Conservation (phyloP, 2,329 filamentous ascomycete genomes). For the Stachybotrys chartarum region DNA sequence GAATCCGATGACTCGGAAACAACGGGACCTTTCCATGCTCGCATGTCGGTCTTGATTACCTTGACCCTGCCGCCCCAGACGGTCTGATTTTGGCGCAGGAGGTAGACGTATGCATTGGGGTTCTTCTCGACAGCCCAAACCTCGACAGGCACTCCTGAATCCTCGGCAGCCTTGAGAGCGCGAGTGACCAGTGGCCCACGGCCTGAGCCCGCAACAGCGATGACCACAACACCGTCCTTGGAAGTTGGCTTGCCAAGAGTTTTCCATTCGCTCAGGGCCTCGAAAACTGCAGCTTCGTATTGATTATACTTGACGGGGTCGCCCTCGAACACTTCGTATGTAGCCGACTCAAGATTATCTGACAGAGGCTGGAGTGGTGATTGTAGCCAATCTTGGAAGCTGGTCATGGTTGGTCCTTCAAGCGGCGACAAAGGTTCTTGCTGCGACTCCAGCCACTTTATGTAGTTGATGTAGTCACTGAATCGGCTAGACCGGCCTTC, state of each 20-base stretch:
- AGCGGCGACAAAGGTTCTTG: conserved; percentile 56
- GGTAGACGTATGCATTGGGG: conserved; percentile 90
- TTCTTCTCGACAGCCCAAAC: conserved; percentile 97
- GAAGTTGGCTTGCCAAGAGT: conserved; percentile 65
- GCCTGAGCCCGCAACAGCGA: conserved; percentile 89
- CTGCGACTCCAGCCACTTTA: conserved; percentile 75
- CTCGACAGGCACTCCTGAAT: conserved; percentile 69
- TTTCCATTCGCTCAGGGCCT: conserved; percentile 76
- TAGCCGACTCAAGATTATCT: conserved; percentile 93
- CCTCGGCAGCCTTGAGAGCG: conserved; percentile 71
- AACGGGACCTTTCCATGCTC: conserved; percentile 82
- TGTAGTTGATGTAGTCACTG: conserved; percentile 62
- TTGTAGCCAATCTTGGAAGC: conserved; percentile 88
- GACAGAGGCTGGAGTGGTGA: conserved; percentile 90
- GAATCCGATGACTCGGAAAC: conserved; percentile 33
- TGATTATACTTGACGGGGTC: conserved; percentile 97
- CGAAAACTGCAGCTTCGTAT: conserved; percentile 79
- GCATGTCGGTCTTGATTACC: conserved; percentile 95
- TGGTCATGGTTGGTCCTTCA: conserved; percentile 44
- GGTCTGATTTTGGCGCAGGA: conserved; percentile 76
- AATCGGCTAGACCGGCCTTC: conserved; percentile 21
- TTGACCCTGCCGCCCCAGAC: conserved; percentile 78
- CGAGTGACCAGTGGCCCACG: conserved; percentile 87
- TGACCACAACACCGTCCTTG: conserved; percentile 63
- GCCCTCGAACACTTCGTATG: conserved; percentile 97